These are phyloP conservation scores for Nigrograna mackinnonii DNA, from an alignment of 2,329 filamentous ascomycete species.

Conservation along the genomic window DNA sequence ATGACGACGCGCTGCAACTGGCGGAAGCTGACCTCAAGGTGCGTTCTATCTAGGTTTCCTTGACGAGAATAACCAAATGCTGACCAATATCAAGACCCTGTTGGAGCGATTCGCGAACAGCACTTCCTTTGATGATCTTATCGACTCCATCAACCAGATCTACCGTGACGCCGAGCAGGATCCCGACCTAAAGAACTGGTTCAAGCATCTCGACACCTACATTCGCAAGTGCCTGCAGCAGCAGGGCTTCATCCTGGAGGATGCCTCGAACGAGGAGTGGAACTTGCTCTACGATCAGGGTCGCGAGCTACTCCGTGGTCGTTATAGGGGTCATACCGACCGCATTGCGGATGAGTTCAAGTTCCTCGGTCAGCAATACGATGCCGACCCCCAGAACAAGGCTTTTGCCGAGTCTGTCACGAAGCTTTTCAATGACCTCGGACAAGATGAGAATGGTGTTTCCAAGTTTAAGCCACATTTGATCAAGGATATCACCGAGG, in stretches of 20 bases:
- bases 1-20: conserved; percentile 64
- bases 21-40: conserved; percentile 82
- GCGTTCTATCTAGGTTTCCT: conserved; percentile 46
- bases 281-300: conserved; percentile 83
- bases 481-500: conserved; percentile 82
- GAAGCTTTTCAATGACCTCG: conserved; percentile 89
- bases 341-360: conserved; percentile 87
- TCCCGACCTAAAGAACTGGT: conserved; percentile 86
- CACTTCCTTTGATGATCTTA: conserved; percentile 85
- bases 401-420: conserved; percentile 74
- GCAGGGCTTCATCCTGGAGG: conserved; percentile 88
- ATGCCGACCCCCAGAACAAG: conserved; percentile 84
- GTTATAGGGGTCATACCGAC: conserved; percentile 85
- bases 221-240: conserved; percentile 83
- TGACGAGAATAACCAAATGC: conserved; percentile 46
- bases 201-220: conserved; percentile 76
- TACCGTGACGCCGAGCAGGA: conserved; percentile 88
- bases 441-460: conserved; percentile 83
- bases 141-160: conserved; percentile 81
- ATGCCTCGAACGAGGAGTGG: conserved; percentile 79
- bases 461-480: conserved; percentile 90
- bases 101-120: conserved; percentile 96
- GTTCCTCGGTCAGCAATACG: conserved; percentile 87
- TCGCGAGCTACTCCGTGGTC: conserved; percentile 82
- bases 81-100: conserved; percentile 67